Base-by-base conservation (phyloP, 2,329 filamentous ascomycete genomes). In the Clonostachys rosea region DNA sequence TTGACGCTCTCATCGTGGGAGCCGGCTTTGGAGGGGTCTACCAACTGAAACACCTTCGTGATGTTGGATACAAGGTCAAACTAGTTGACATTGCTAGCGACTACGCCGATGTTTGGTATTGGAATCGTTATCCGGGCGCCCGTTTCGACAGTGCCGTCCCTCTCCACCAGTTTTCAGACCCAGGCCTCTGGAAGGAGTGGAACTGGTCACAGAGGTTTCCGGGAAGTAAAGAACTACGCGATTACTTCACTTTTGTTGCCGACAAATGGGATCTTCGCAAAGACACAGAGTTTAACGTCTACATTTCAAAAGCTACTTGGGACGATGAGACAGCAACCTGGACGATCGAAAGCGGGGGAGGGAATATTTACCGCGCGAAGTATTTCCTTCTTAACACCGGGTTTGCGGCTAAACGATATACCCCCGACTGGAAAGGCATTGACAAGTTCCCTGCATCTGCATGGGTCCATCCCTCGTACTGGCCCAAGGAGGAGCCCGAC, bases 211-310 rank as follows among this genome's bases (percentile, higher is more conserved):
- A 64, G 46, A 51, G 53, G 36, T 68, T 62, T 46, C 61, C 66
- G 9, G 49, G 48, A 4, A 53, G 56, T 41, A 47, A 58, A 12
- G 67, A 75, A 45, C 52, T 74, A 2, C 56, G 60, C 12, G 50
- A 47, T 13, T 74, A 75, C 52, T 73, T 74, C 47, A 55, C 64
- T 34, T 64, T 69, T 46, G 63, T 73, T 5, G 69, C 66, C 40
- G 57, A 64, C n/a, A 63, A 65, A 16, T 56, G 66, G 30, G 54
- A 66, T 13, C 51, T 73, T 13, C 67, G 62, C 42, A 71, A 66
- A 39, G 61, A 71, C 45, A 62, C 59, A 18, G 54, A 57, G 16
- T 76, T 74, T 54, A 60, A 70, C 39, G 64, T 60, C 6, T 59
- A 62, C 5, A 67, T 75, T 5, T 50, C 58, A 4, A 57, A 55